Conservation (phyloP, 805 yeast genomes). For the Myxozyma neglecta region DNA sequence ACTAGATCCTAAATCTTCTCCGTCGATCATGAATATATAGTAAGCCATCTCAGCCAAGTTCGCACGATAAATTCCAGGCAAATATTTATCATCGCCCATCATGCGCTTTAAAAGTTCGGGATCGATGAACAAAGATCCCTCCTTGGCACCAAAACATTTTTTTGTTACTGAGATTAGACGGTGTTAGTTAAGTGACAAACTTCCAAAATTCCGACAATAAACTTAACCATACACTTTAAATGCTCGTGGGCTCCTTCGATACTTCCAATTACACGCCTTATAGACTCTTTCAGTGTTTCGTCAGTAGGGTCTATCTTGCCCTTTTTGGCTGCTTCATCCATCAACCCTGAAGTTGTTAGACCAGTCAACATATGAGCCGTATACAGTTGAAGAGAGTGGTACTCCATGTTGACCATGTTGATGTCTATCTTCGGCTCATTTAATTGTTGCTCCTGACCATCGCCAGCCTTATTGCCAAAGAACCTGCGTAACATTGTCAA, state of each 20-base stretch:
- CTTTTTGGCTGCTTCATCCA: not conserved
- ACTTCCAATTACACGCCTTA: not conserved
- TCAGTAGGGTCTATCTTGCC: not conserved
- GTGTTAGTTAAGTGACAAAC: not conserved
- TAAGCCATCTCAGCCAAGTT: slow-evolving; percentile 13
- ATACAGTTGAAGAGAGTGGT: not conserved
- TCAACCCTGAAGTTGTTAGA: not conserved
- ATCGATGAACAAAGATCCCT: slow-evolving; percentile 1
- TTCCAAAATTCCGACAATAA: not conserved
- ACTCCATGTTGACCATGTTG: not conserved
- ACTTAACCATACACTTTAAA: not conserved
- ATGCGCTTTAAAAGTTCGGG: slow-evolving; percentile 1
- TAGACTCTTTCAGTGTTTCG: not conserved
- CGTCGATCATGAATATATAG: not conserved
- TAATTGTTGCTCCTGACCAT: not conserved
- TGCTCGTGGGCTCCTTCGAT: not conserved
- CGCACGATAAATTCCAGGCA: not conserved
- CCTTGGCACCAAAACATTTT: not conserved
- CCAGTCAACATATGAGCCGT: not conserved
- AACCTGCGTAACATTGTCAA: not conserved
- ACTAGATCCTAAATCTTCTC: not conserved
- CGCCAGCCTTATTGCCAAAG: not conserved
- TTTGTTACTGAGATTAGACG: not conserved
- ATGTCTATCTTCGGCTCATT: not conserved
- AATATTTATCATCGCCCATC: not conserved